Conservation (phyloP, 768 basidiomycete genomes). For the Pleurotus tuber-regium region DNA sequence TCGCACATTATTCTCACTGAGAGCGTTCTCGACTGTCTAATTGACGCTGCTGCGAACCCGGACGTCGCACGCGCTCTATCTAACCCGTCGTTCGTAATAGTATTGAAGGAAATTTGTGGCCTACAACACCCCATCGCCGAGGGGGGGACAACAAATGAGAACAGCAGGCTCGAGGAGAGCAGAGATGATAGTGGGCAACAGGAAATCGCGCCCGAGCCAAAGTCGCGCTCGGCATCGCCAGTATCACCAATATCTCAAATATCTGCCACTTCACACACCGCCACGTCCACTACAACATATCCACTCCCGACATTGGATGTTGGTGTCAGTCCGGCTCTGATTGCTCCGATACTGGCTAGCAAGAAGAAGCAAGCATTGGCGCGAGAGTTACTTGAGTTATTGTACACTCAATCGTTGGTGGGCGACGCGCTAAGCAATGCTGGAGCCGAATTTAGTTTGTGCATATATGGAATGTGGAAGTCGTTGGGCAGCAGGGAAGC, state of each 20-base stretch:
- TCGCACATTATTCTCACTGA: background rate
- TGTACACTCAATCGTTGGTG: conserved; percentile 26
- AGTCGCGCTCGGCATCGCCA: conserved; percentile 2
- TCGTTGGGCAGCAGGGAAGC: conserved; percentile 2
- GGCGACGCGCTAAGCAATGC: conserved; percentile 59
- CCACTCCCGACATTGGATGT: background rate
- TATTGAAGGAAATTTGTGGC: background rate
- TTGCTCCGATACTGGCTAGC: background rate
- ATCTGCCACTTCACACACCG: background rate
- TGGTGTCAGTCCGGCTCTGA: background rate
- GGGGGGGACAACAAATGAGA: background rate
- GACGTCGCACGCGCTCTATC: background rate
- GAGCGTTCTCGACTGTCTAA: background rate
- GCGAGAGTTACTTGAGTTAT: conserved; percentile 2
- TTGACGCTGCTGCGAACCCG: conserved; percentile 5
- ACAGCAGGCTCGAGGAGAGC: background rate
- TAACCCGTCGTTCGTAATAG: background rate
- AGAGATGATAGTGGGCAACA: background rate
- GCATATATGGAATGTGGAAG: background rate
- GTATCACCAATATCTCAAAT: background rate
- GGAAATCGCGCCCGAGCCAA: background rate
- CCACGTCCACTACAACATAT: background rate
- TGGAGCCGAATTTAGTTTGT: conserved; percentile 43
- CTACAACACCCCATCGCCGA: background rate
- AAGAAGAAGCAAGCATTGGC: background rate